phyloP scores from a whole-genome alignment of 257 asterid species.

The Cordia subcordata region DNA sequence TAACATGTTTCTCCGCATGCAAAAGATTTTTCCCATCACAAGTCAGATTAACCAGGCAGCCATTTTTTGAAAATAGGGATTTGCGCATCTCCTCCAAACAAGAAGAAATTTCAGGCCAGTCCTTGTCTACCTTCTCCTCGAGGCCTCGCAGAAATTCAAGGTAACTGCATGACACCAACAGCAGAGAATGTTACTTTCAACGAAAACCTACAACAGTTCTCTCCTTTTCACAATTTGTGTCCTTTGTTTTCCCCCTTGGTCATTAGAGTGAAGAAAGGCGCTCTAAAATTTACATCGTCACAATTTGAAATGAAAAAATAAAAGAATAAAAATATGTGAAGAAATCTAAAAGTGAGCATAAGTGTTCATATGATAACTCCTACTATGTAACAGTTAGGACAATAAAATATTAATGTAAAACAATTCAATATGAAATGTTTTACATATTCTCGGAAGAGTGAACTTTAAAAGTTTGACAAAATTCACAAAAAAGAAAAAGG shows the following conservation, averaged over 20 bases:
- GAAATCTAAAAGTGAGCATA: too few relatives aligned
- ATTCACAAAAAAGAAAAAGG: too few relatives aligned
- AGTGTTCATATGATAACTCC: too few relatives aligned
- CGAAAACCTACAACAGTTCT: not conserved
- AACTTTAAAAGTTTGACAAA: not conserved
- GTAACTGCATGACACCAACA: conserved; percentile 56
- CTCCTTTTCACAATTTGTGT: not conserved
- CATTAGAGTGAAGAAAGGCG: too few relatives aligned
- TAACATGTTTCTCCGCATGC: conserved; percentile 57
- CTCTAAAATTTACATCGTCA: too few relatives aligned
- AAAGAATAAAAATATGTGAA: too few relatives aligned
- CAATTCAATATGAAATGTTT: too few relatives aligned
- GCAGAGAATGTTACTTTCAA: not conserved
- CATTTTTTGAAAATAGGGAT: conserved; percentile 70
- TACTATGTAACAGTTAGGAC: too few relatives aligned
- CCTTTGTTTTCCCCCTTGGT: too few relatives aligned
- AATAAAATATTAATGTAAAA: too few relatives aligned
- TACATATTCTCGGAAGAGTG: not conserved
- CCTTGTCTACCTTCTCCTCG: conserved; percentile 71
- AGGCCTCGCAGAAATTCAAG: conserved; percentile 77
- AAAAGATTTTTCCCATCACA: conserved; percentile 74
- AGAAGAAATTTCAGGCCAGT: conserved; percentile 77
- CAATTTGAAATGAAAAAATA: too few relatives aligned
- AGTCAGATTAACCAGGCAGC: conserved; percentile 83
- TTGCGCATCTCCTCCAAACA: conserved; percentile 90